These are phyloP conservation scores for Solanum hybrid DNA, from an alignment of 305 asterid species.

Conservation along the genomic window DNA sequence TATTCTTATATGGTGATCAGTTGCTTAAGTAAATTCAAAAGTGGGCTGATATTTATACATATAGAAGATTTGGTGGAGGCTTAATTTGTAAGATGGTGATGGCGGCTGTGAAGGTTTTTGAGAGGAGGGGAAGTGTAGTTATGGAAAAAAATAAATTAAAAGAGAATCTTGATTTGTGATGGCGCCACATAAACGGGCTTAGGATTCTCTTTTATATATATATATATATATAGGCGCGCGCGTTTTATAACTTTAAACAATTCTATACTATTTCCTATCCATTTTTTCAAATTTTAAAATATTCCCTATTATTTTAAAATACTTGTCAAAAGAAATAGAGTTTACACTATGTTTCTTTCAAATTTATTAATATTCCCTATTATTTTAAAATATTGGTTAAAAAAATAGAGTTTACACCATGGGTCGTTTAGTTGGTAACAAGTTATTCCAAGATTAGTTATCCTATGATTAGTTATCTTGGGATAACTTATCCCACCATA, in stretches of 20 bases:
- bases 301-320: background rate
- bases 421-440: no score
- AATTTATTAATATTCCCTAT: background rate
- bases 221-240: no score
- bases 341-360: background rate
- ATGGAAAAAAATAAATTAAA: no score
- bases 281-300: background rate
- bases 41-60: background rate
- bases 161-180: no score
- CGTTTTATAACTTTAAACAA: background rate
- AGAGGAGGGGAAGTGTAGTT: background rate
- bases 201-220: no score
- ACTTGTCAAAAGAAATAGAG: background rate
- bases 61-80: background rate
- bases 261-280: background rate
- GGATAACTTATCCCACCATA: no score
- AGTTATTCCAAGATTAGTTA: no score
- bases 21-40: background rate
- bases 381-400: background rate
- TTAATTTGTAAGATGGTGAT: background rate
- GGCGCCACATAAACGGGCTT: rapidly evolving
- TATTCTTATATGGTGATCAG: background rate
- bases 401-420: background rate
- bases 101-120: rapidly evolving
- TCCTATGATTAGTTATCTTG: no score